Conservation (phyloP, 2,329 filamentous ascomycete species). For the Penicillium sp. region DNA sequence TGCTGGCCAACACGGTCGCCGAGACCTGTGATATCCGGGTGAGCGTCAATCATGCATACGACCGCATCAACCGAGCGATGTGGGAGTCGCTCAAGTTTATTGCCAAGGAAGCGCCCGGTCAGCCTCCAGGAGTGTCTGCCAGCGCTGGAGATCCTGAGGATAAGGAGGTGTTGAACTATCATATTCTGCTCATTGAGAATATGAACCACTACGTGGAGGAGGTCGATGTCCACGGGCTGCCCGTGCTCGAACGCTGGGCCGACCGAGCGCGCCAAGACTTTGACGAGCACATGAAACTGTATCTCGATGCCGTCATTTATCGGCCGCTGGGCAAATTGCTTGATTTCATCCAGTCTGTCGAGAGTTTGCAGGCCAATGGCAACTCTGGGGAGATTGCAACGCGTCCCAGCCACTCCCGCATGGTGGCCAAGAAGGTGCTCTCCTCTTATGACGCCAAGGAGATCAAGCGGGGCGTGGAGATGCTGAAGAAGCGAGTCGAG, state of each 20-base stretch:
- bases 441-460: constrained; percentile 79
- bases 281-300: constrained; percentile 81
- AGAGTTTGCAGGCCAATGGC: constrained; percentile 63
- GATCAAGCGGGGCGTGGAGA: constrained; percentile 84
- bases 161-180: constrained; percentile 95
- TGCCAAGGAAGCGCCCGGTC: constrained; percentile 66
- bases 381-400: constrained; percentile 65
- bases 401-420: constrained; percentile 80
- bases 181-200: constrained; percentile 96
- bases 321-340: constrained; percentile 86
- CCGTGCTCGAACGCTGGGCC: constrained; percentile 81
- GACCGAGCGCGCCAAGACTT: constrained; percentile 76
- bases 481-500: constrained; percentile 86
- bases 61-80: constrained; percentile 89
- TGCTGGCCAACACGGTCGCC: constrained; percentile 62
- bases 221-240: constrained; percentile 72
- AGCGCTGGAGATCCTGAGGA: constrained; percentile 72
- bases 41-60: constrained; percentile 83
- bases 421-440: constrained; percentile 83
- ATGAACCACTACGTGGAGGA: constrained; percentile 98
- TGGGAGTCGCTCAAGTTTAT: constrained; percentile 97
- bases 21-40: constrained; percentile 68
- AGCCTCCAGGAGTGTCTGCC: constrained; percentile 55
- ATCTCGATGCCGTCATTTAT: constrained; percentile 84
- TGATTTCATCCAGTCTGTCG: constrained; percentile 88